Evolutionary conservation across 2,329 filamentous ascomycete species (phyloP).

Genomic region (Fusarium sp.): DNA sequence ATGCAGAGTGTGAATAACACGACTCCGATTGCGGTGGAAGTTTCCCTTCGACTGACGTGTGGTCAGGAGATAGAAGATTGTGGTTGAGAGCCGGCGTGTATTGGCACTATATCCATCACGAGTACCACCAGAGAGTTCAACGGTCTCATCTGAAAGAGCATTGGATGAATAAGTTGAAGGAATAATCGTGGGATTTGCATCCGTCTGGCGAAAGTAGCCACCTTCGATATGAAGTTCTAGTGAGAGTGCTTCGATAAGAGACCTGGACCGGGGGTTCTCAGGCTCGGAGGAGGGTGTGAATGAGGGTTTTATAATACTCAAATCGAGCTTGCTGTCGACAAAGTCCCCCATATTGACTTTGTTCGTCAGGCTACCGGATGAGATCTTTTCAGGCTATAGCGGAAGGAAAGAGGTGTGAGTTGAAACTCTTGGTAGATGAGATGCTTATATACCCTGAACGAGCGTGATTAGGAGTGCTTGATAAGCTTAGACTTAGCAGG

Average conservation of each 20-base stretch:
- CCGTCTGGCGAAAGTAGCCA: slow-evolving; percentile 72
- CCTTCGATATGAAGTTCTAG: slow-evolving; percentile 70
- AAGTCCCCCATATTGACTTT: slow-evolving; percentile 26
- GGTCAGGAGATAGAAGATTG: slow-evolving; percentile 74
- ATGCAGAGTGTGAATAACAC: slow-evolving; percentile 74
- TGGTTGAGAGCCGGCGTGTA: slow-evolving; percentile 66
- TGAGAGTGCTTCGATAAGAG: slow-evolving; percentile 54
- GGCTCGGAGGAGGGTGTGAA: slow-evolving; percentile 30
- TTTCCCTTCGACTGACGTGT: slow-evolving; percentile 64
- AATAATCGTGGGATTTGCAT: slow-evolving; percentile 62
- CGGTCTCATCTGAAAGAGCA: slow-evolving; percentile 51
- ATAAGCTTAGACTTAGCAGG: not conserved
- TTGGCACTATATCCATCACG: slow-evolving; percentile 51
- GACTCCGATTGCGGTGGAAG: slow-evolving; percentile 72
- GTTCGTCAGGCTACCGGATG: not conserved
- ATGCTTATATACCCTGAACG: slow-evolving; percentile 19
- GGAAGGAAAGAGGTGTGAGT: not conserved
- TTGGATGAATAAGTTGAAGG: slow-evolving; percentile 58
- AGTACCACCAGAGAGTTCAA: slow-evolving; percentile 47
- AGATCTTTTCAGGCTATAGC: not conserved
- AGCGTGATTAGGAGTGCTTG: slow-evolving; percentile 5
- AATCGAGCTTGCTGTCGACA: slow-evolving; percentile 9
- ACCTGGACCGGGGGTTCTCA: slow-evolving; percentile 28
- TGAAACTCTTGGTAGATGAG: not conserved
- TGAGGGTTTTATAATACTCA: slow-evolving; percentile 28